Percentiles rank a stretch among this genome's conserved stretches.
These are phyloP conservation scores for Hordeum pubiflorum DNA, from an alignment of 202 grass and related monocot species.

Conservation along the genomic window DNA sequence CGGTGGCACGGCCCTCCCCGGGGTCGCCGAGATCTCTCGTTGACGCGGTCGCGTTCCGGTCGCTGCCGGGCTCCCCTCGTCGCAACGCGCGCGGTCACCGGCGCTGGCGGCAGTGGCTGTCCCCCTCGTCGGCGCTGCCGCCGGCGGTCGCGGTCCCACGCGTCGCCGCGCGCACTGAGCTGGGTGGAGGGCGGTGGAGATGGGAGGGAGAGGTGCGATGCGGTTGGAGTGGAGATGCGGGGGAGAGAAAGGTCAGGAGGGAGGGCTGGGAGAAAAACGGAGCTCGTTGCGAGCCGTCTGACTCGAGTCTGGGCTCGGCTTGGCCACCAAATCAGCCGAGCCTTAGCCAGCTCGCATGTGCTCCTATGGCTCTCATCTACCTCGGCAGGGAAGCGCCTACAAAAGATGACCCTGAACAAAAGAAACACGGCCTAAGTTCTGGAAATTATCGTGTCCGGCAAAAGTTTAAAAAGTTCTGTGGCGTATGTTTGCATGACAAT, in stretches of 20 bases:
- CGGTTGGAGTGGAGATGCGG: slow-evolving; percentile 9
- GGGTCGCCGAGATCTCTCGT: neutral
- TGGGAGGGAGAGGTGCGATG: neutral
- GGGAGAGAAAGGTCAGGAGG: neutral
- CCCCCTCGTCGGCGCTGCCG: neutral
- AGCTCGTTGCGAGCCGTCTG: neutral
- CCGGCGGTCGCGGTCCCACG: neutral
- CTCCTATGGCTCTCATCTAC: too few relatives aligned
- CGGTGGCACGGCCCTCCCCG: neutral
- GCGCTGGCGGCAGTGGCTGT: neutral
- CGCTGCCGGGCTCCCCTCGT: neutral
- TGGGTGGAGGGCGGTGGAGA: neutral
- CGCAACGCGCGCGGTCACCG: neutral
- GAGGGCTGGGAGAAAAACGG: neutral
- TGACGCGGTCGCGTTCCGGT: neutral
- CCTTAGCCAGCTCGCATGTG: too few relatives aligned
- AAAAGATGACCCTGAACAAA: too few relatives aligned
- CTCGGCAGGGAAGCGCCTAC: too few relatives aligned
- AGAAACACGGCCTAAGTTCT: too few relatives aligned
- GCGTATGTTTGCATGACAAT: too few relatives aligned
- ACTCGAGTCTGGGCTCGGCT: neutral
- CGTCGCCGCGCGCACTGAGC: neutral
- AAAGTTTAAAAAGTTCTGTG: too few relatives aligned
- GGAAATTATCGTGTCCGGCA: too few relatives aligned
- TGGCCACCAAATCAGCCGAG: neutral